Base-by-base conservation (phyloP, 1,284 basidiomycete species). In the Meira miltonrushii region DNA sequence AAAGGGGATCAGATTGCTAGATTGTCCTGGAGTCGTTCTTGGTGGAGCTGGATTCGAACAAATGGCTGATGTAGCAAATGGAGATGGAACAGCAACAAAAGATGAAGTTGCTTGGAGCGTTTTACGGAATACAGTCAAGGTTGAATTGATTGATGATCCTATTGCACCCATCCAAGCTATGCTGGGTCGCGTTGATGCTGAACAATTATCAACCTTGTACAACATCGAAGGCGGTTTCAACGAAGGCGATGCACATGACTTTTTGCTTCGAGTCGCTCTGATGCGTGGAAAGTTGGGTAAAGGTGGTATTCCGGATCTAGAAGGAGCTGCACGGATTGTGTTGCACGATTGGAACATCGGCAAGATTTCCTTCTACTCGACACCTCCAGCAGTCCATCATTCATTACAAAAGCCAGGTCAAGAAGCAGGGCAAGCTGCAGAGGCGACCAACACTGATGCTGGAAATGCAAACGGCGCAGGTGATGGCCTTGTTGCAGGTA, bases 331-430 rank as follows among this genome's bases (percentile, higher is more conserved):
- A 0, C 85, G 90, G 33, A 86, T 87, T 13, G 84, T 97, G n/a
- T 80, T 98, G 3, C 85, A 84, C 50, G 94, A 98, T 78, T 97
- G 94, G 93, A 97, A 97, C 75, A 86, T 90, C 65, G 92, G 96
- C 72, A 92, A 92, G 75, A 96, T 97, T 25, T 87, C 88, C 0
- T 97, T 91, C 80, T 89, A 84, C 79, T 90, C 90, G 1, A 78
- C 82, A 1, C 90, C 92, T 1, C 93, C 94, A 0, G 74, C 81
- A 2, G 77, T 89, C 2, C 90, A 92, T 73, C 85, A 87, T 0
- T 90, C 89, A 1, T 28, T 37, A 37, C 15, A 11, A 53, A 47
- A n/a, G 41, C 8, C 25, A 41, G 50, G n/a, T n/a, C 47, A 11
- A 8, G 17, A n/a, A 25, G 48, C 25, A n/a, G 37, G 0, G 4